These are phyloP conservation scores for Lizanozyma gosingica DNA, from an alignment of 1,139 yeast species.

Conservation along the genomic window DNA sequence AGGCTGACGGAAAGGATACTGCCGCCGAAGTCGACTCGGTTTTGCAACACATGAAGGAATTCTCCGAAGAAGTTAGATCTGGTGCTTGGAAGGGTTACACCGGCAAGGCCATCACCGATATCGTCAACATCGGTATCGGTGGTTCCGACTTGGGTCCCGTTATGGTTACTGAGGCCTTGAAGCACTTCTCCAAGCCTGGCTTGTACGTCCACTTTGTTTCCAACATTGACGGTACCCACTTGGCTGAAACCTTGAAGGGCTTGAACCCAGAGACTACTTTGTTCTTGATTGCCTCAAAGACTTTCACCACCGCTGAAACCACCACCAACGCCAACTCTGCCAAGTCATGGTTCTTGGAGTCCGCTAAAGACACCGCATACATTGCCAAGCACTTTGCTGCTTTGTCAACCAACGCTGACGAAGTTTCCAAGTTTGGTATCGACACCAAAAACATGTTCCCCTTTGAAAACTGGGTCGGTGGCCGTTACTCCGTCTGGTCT, in stretches of 20 bases:
- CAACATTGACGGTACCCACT: slow-evolving; percentile 96
- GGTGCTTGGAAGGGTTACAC: slow-evolving; percentile 97
- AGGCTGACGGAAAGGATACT: slow-evolving; percentile 83
- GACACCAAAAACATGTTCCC: slow-evolving; percentile 98
- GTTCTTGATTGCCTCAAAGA: slow-evolving; percentile 92
- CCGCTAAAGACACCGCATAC: slow-evolving; percentile 58
- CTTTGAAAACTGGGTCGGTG: slow-evolving; percentile 98
- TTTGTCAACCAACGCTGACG: slow-evolving; percentile 83
- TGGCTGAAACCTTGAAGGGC: slow-evolving; percentile 77
- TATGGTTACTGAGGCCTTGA: slow-evolving; percentile 97
- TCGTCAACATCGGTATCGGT: slow-evolving; percentile 97
- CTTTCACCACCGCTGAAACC: slow-evolving; percentile 98
- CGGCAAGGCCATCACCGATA: slow-evolving; percentile 86
- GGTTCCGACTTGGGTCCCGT: slow-evolving; percentile 99
- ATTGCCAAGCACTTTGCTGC: slow-evolving; percentile 98
- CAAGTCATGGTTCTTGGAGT: slow-evolving; percentile 80
- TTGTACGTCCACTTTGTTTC: slow-evolving; percentile 87
- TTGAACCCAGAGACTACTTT: slow-evolving; percentile 86
- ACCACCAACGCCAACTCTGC: slow-evolving; percentile 93
- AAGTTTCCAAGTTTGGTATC: slow-evolving; percentile 89
- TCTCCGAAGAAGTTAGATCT: slow-evolving; percentile 78
- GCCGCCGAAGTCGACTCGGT: slow-evolving; percentile 86
- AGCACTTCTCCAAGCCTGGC: slow-evolving; percentile 73
- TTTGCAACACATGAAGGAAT: slow-evolving; percentile 91
- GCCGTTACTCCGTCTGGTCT: slow-evolving; percentile 98